Evolutionary conservation across 768 basidiomycete species (phyloP), one percentile per base, ranked within the genome.

Genomic region (Hygrocybe coccinea): DNA sequence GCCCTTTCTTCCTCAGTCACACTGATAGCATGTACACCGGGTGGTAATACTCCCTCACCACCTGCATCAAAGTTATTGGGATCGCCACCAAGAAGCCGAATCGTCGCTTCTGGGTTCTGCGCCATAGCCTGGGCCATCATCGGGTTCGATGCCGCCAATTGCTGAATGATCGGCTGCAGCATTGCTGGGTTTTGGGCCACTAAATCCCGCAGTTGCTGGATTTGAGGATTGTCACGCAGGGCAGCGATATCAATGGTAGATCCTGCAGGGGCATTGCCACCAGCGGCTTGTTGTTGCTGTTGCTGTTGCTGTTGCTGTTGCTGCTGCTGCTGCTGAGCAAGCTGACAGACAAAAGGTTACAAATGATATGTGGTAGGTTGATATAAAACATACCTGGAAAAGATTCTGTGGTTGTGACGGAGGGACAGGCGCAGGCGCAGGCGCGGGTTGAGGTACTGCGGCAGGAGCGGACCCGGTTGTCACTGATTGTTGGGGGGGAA

Each of bases 1-100:
- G 82, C 91, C 55, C 80, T 77, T 70, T 99, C 97, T 58, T 97
- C 92, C 37, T 79, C 77, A 5, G 95, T 95, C 38, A 99, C 80
- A 56, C 83, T 81, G 58, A 97, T 74, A 1, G 86, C 78, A 38
- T 84, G 80, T 1, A 82, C 73, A 50, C 82, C 84, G 3, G 82
- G 79, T 3, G 74, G 76, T 11, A 75, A 21, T 1, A 56, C 70
- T 3, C 67, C 80, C 0, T 71, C 81, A 22, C 74, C 76, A 7
- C 73, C 76, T 2, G 67, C 74, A 5, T 74, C 75, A 15, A 65
- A 69, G 46, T 65, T 72, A 17, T 66, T 69, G 34, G 73, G 68
- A 19, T 73, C 75, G 8, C 71, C 76, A 24, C 79, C 84, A 35
- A 97, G 77, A 10, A 91, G 65, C 52, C 85, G 75, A 44, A 82